Conservation (phyloP, 2,329 filamentous ascomycete species). For the Botrytis aclada region DNA sequence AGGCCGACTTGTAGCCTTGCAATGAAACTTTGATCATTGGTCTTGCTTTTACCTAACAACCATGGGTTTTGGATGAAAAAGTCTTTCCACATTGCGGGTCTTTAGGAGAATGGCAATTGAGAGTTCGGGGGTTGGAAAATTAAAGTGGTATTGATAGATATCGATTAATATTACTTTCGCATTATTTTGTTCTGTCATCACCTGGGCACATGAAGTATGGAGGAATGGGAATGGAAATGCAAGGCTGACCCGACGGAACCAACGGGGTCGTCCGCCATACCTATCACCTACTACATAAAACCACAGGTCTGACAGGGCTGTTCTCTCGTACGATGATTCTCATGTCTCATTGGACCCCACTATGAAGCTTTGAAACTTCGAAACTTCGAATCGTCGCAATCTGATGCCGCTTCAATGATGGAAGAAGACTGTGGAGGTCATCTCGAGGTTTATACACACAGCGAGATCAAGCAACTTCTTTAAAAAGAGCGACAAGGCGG, state of each 20-base stretch:
- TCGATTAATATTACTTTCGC: not conserved
- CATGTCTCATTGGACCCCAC: not conserved
- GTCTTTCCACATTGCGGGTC: not conserved
- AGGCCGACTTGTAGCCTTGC: constrained; percentile 17
- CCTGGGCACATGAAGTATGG: not conserved
- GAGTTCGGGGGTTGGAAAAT: not conserved
- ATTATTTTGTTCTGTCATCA: constrained; percentile 3
- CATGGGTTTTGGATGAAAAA: not conserved
- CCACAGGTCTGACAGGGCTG: not conserved
- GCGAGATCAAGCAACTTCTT: not conserved
- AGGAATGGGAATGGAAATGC: not conserved
- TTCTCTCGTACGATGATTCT: constrained; percentile 1
- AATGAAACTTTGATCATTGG: not conserved
- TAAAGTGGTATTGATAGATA: not conserved
- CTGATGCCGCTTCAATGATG: not conserved
- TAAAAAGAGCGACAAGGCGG: not conserved
- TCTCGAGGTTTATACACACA: not conserved
- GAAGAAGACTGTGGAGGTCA: not conserved
- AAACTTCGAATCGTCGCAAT: not conserved
- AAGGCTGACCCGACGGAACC: not conserved
- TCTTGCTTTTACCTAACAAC: constrained; percentile 16
- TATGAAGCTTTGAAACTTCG: not conserved
- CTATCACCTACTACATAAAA: not conserved
- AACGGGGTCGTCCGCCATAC: not conserved
- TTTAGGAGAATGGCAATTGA: not conserved